Evolutionary conservation across 2,329 filamentous ascomycete genomes (phyloP), one percentile per base, ranked within the genome.

Genomic region (Botrytis hyacinthi): DNA sequence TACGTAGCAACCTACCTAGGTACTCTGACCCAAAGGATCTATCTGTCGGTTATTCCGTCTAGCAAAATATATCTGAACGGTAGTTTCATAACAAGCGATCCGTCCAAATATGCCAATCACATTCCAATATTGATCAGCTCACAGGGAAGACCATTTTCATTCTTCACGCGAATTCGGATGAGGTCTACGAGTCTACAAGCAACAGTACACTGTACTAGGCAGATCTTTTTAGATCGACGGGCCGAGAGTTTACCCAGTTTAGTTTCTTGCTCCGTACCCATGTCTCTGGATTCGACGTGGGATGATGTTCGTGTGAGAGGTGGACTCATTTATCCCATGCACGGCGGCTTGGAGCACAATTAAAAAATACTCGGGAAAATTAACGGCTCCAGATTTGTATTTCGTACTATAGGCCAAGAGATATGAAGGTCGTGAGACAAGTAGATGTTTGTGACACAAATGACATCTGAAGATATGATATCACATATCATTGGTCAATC

Each of bases 171-270:
- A n/a, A 20, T 44, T 29, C 40, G 42, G 61, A 40, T 54, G 63
- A 37, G n/a, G 46, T 51, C 44, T 44, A 42, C 20, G 51, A 57
- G 51, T 57, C 51, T 57, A 57, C n/a, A 57, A 29, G n/a, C n/a
- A 57, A 29, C 14, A 37, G n/a, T n/a, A 61, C 22, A 48, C 20
- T 48, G 46, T 32, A n/a, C 51, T 26, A 59, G n/a, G 69, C 51
- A 46, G 69, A 71, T 71, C 69, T 42, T 63, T 71, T 48, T 29
- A 54, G 69, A 71, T 71, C 69, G 44, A 44, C 69, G 44, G 69
- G 59, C 14, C 37, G 68, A 48, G 35, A 46, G 35, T 42, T 62
- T 32, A 57, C 20, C 61, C 37, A 44, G 37, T 40, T 29, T 29
- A 44, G 40, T 65, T 46, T 12, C 32, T 60, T 35, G 4, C 57